Evolutionary conservation across 345 rosid genomes (phyloP).

Genomic region (Chamaenerion angustifolium): DNA sequence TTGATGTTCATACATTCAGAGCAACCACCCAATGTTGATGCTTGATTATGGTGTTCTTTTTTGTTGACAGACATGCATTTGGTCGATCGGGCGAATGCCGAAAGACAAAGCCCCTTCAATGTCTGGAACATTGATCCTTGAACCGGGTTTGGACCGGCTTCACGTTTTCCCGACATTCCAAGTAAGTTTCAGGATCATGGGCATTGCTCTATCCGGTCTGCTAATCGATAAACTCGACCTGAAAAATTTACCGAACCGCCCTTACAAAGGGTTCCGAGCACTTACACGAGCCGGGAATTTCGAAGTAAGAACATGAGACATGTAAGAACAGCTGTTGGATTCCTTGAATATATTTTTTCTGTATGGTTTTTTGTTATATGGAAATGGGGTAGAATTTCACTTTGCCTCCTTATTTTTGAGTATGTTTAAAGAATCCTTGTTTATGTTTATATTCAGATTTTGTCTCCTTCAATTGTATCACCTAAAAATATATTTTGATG

Average conservation of each 20-base stretch:
- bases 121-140: conserved; percentile 52
- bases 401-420: too few species aligned
- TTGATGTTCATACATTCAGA: background rate
- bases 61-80: conserved; percentile 51
- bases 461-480: too few species aligned
- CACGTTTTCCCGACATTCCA: conserved; percentile 66
- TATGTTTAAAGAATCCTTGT: too few species aligned
- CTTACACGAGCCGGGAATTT: conserved; percentile 64
- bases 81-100: conserved; percentile 81
- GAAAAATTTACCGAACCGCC: conserved; percentile 45
- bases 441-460: too few species aligned
- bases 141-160: conserved; percentile 50
- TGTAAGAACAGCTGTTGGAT: background rate
- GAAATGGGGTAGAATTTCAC: too few species aligned
- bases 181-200: conserved; percentile 77
- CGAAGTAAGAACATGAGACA: conserved; percentile 49
- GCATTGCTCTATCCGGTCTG: conserved; percentile 76
- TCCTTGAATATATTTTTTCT: background rate
- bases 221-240: conserved; percentile 70
- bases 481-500: too few species aligned
- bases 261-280: conserved; percentile 86
- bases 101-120: conserved; percentile 75
- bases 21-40: background rate
- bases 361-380: background rate
- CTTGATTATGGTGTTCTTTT: conserved; percentile 2